A percentile compares a stretch with the other conserved stretches of the same genome.
Evolutionary conservation across 2,329 filamentous ascomycete species (phyloP).

Genomic region (Phialocephala sp.): DNA sequence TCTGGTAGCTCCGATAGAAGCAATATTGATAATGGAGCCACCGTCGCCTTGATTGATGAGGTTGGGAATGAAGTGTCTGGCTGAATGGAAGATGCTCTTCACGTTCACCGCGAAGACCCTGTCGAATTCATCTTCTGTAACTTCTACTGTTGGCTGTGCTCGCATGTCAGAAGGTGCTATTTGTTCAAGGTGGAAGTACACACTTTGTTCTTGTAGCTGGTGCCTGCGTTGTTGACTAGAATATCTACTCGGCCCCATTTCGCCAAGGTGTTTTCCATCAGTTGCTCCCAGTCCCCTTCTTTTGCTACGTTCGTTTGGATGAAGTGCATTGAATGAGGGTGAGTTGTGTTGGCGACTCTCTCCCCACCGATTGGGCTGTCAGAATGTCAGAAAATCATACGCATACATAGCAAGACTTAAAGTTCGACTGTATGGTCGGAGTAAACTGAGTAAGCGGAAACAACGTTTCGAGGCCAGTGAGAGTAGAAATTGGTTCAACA

Average conservation of each 20-base stretch:
- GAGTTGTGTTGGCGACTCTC: constrained; percentile 48
- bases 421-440: no score
- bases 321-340: constrained; percentile 45
- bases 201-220: constrained; percentile 61
- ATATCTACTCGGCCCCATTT: constrained; percentile 60
- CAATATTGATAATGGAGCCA: constrained; percentile 68
- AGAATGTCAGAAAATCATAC: constrained; percentile 1
- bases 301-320: constrained; percentile 56
- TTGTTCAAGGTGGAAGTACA: background rate
- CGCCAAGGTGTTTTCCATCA: constrained; percentile 53
- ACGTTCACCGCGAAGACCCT: constrained; percentile 72
- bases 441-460: no score
- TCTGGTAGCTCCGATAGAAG: constrained; percentile 66
- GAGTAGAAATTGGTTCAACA: background rate
- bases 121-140: constrained; percentile 71
- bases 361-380: constrained; percentile 52
- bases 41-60: constrained; percentile 62
- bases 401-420: no score
- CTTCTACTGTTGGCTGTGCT: constrained; percentile 58
- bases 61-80: constrained; percentile 63
- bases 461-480: no score
- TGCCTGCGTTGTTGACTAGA: constrained; percentile 67
- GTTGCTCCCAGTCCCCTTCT: constrained; percentile 56
- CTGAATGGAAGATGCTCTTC: constrained; percentile 65
- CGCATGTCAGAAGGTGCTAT: background rate